These are phyloP conservation scores for Apiotrichum veenhuisii DNA, from an alignment of 1,284 basidiomycete genomes.

Conservation along the genomic window DNA sequence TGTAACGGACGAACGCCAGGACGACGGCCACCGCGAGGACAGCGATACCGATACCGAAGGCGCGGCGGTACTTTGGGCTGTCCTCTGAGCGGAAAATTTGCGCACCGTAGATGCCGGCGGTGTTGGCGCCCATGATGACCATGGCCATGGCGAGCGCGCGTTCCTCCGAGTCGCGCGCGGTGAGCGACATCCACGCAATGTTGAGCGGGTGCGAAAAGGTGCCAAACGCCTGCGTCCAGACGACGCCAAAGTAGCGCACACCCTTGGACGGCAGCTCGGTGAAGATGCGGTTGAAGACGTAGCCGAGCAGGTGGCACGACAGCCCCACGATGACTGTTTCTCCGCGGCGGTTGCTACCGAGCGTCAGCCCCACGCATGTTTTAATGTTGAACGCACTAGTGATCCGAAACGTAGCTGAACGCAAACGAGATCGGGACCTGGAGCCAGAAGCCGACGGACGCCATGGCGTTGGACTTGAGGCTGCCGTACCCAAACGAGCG, in stretches of 20 bases:
- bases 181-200: slow-evolving; percentile 30
- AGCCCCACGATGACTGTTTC: slow-evolving; percentile 29
- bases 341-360: slow-evolving; percentile 24
- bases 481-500: slow-evolving; percentile 31
- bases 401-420: slow-evolving; percentile 31
- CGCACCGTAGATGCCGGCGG: slow-evolving; percentile 33
- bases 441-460: slow-evolving; percentile 34
- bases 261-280: slow-evolving; percentile 18
- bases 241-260: slow-evolving; percentile 29
- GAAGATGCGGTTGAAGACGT: slow-evolving; percentile 30
- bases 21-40: slow-evolving; percentile 24
- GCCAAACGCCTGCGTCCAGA: slow-evolving; percentile 31
- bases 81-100: slow-evolving; percentile 38
- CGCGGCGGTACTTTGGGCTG: slow-evolving; percentile 30
- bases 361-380: background rate
- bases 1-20: slow-evolving; percentile 20
- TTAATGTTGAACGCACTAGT: slow-evolving; percentile 15
- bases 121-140: slow-evolving; percentile 34
- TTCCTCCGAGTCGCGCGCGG: slow-evolving; percentile 25
- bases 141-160: slow-evolving; percentile 31
- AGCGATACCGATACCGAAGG: slow-evolving; percentile 27
- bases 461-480: slow-evolving; percentile 30
- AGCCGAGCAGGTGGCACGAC: slow-evolving; percentile 24
- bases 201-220: slow-evolving; percentile 37
- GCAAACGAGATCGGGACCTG: slow-evolving; percentile 31